These are phyloP conservation scores for Brassica cretica DNA, from an alignment of 345 rosid species.

Conservation along the genomic window DNA sequence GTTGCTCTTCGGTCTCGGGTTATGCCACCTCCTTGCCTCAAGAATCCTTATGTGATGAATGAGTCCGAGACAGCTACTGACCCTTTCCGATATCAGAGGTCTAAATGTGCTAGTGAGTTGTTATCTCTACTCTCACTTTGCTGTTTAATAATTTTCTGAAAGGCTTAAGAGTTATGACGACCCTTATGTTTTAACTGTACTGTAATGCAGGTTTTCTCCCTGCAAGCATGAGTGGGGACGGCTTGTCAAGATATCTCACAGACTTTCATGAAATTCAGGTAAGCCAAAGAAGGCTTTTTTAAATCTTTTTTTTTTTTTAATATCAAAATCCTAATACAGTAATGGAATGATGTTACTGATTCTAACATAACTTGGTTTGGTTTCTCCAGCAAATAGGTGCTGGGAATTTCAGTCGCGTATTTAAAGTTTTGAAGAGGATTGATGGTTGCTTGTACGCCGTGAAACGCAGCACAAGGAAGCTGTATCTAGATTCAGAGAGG, in stretches of 20 bases:
- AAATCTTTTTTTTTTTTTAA: background rate
- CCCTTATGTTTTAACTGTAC: slow-evolving; percentile 12
- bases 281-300: background rate
- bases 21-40: slow-evolving; percentile 35
- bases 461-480: slow-evolving; percentile 66
- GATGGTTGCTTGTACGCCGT: slow-evolving; percentile 98
- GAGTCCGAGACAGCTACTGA: slow-evolving; percentile 56
- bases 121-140: background rate
- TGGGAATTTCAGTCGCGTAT: slow-evolving; percentile 46
- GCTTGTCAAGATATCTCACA: slow-evolving; percentile 63
- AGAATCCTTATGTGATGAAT: slow-evolving; percentile 75
- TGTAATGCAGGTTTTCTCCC: slow-evolving; percentile 64
- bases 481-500: slow-evolving; percentile 83
- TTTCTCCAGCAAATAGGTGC: slow-evolving; percentile 73
- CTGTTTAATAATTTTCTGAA: too few species aligned
- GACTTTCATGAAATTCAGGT: slow-evolving; percentile 75
- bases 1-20: slow-evolving; percentile 79
- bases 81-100: slow-evolving; percentile 77
- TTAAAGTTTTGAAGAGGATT: slow-evolving; percentile 84
- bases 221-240: slow-evolving; percentile 62
- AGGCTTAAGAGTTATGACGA: background rate
- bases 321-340: background rate
- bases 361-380: slow-evolving; percentile 21
- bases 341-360: background rate
- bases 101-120: slow-evolving; percentile 76